A percentile compares a stretch with the other conserved stretches of the same genome.
Conservation (phyloP, 2,329 filamentous ascomycete genomes). For the Colletotrichum destructivum region DNA sequence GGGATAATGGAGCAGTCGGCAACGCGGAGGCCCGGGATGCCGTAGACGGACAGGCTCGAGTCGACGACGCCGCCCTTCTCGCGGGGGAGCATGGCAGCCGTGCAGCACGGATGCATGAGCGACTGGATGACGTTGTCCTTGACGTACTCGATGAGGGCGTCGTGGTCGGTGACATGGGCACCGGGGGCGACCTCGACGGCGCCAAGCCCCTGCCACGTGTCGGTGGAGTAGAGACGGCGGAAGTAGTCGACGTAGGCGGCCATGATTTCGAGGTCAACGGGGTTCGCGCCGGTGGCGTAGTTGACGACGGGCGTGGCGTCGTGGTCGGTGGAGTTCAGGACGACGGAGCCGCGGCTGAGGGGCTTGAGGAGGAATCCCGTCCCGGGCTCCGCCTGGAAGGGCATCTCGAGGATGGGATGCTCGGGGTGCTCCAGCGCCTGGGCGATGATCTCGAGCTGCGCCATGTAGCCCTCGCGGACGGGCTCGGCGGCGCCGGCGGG, state of each 20-base stretch:
- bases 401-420: slow-evolving; percentile 50
- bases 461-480: slow-evolving; percentile 47
- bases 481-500: slow-evolving; percentile 41
- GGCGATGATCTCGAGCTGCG: slow-evolving; percentile 47
- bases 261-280: slow-evolving; percentile 55
- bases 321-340: slow-evolving; percentile 45
- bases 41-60: slow-evolving; percentile 46
- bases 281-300: slow-evolving; percentile 53
- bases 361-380: slow-evolving; percentile 51
- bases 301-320: slow-evolving; percentile 51
- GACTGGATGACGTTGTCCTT: slow-evolving; percentile 51
- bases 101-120: slow-evolving; percentile 60
- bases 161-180: slow-evolving; percentile 42
- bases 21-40: slow-evolving; percentile 46
- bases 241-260: slow-evolving; percentile 50
- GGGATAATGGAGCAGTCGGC: slow-evolving; percentile 51
- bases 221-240: slow-evolving; percentile 48
- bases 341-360: slow-evolving; percentile 53
- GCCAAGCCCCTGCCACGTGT: slow-evolving; percentile 46
- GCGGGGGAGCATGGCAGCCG: slow-evolving; percentile 60
- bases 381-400: slow-evolving; percentile 47
- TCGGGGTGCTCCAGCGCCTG: slow-evolving; percentile 48
- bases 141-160: slow-evolving; percentile 45
- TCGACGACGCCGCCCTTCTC: slow-evolving; percentile 52
- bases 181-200: slow-evolving; percentile 45